Conservation (phyloP, 257 asterid species). For the Verbena officinalis region DNA sequence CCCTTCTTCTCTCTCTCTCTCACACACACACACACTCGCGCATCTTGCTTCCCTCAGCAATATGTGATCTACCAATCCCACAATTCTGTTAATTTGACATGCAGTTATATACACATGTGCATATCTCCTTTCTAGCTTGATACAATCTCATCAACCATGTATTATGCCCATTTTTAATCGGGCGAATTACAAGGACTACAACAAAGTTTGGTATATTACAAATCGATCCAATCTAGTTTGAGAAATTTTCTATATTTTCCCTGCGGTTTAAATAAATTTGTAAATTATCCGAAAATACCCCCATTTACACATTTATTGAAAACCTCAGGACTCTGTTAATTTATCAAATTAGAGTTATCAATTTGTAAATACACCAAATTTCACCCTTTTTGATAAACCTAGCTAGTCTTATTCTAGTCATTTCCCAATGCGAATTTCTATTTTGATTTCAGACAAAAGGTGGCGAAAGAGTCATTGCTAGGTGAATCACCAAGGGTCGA, state of each 20-base stretch:
- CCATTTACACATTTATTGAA: too few species aligned
- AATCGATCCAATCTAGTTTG: too few species aligned
- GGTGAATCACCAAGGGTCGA: constrained; percentile 60
- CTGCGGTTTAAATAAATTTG: too few species aligned
- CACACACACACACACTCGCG: background rate
- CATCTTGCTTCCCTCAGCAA: background rate
- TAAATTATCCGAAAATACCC: too few species aligned
- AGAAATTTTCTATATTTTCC: too few species aligned
- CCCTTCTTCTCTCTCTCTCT: background rate
- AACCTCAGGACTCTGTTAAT: too few species aligned
- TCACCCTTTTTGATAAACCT: too few species aligned
- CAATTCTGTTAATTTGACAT: constrained; percentile 6
- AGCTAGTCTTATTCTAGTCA: background rate
- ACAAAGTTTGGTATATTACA: too few species aligned
- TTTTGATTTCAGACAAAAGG: constrained; percentile 42
- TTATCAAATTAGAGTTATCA: too few species aligned
- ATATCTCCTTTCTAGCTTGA: background rate
- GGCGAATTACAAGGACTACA: too few species aligned
- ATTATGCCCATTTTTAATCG: background rate
- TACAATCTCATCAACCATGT: background rate
- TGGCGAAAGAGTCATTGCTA: constrained; percentile 59
- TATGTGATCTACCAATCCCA: background rate
- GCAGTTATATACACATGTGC: background rate
- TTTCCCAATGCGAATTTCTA: constrained; percentile 1
- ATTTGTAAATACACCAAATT: too few species aligned